Conservation (phyloP, 352 stramenopile genomes). For the Globisporangium nagaii region DNA sequence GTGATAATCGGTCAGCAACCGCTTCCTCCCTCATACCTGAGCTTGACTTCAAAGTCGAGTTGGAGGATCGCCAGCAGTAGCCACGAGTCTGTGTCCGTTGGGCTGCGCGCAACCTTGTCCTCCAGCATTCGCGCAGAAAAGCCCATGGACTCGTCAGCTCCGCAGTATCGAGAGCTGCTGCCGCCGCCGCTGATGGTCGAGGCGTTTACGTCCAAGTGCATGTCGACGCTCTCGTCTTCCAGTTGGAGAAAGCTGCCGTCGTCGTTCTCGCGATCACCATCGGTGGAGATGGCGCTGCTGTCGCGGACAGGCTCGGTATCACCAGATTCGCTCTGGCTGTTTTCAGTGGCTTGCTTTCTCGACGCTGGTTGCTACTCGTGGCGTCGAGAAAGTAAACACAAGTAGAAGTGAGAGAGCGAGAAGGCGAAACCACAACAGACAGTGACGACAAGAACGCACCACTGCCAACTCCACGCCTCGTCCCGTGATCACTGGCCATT, state of each 20-base stretch:
- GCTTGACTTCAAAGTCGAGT: slow-evolving; percentile 31
- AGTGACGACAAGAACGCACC: not conserved
- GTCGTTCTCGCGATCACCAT: not conserved
- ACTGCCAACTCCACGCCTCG: not conserved
- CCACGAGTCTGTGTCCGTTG: slow-evolving; percentile 34
- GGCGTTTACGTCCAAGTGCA: not conserved
- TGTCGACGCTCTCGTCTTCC: not conserved
- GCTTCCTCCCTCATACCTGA: slow-evolving; percentile 27
- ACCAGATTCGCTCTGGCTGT: not conserved
- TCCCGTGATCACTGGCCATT: slow-evolving; percentile 40
- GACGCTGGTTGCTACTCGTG: not conserved
- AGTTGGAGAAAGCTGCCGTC: slow-evolving; percentile 11
- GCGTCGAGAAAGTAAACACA: not conserved
- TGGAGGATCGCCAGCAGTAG: slow-evolving; percentile 45
- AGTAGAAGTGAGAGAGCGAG: not conserved
- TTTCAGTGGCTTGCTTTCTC: not conserved
- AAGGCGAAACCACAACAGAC: not conserved
- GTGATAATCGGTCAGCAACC: too few species aligned
- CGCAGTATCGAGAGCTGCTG: slow-evolving; percentile 27
- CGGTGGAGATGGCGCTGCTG: not conserved
- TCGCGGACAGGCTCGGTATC: not conserved
- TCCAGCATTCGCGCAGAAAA: slow-evolving; percentile 18
- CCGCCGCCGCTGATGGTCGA: not conserved
- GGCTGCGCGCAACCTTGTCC: slow-evolving; percentile 20
- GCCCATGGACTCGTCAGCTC: slow-evolving; percentile 10